phyloP scores from a whole-genome alignment of 352 stramenopile species.

The Globisporangium megalacanthum region DNA sequence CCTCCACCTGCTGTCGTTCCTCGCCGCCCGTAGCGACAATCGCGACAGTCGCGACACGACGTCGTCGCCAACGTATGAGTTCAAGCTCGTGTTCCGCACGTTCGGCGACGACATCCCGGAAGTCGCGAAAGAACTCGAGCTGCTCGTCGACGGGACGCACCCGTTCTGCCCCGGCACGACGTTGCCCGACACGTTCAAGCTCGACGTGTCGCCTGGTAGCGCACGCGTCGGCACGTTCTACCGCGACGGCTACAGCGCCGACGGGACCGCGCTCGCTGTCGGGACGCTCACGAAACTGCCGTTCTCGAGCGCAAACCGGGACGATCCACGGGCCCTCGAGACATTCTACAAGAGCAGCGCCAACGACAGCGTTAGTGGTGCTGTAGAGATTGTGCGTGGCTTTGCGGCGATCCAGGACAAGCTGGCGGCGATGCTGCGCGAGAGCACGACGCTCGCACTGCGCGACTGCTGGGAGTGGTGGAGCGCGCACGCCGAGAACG shows the following conservation, averaged over 20 bases:
- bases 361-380: not conserved
- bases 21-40: constrained; percentile 17
- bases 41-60: not conserved
- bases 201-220: constrained; percentile 27
- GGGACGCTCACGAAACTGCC: constrained; percentile 58
- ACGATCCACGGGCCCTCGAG: constrained; percentile 16
- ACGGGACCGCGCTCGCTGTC: constrained; percentile 54
- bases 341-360: constrained; percentile 29
- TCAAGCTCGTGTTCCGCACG: constrained; percentile 73
- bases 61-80: constrained; percentile 17
- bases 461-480: constrained; percentile 87
- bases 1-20: constrained; percentile 53
- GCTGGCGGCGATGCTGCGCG: constrained; percentile 24
- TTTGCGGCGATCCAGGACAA: constrained; percentile 47
- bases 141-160: constrained; percentile 59
- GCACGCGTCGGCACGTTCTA: constrained; percentile 62
- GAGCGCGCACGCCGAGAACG: constrained; percentile 69
- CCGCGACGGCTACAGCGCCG: constrained; percentile 48
- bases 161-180: constrained; percentile 30
- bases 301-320: constrained; percentile 38
- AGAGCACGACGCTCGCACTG: constrained; percentile 45
- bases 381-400: constrained; percentile 49
- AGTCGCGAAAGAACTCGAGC: constrained; percentile 65
- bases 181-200: constrained; percentile 43
- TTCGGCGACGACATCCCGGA: constrained; percentile 79